Evolutionary conservation across 495 filamentous ascomycete species (phyloP).

Genomic region (Margaritispora aquatica): DNA sequence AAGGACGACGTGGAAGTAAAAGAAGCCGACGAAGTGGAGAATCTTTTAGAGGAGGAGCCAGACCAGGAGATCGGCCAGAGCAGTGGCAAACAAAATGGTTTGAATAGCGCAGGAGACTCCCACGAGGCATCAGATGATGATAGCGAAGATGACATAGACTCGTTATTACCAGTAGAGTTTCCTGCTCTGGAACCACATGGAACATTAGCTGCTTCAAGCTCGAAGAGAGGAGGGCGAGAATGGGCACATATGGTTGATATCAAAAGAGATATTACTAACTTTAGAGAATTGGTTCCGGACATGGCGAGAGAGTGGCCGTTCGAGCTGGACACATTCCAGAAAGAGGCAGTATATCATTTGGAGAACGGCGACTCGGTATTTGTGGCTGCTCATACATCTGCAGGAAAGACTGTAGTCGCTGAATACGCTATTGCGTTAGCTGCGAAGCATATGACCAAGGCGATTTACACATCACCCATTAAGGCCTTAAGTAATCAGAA

Average conservation of each 20-base stretch:
- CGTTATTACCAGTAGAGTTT: slow-evolving; percentile 87
- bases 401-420: slow-evolving; percentile 95
- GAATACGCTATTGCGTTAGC: slow-evolving; percentile 97
- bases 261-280: slow-evolving; percentile 84
- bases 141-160: slow-evolving; percentile 79
- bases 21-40: slow-evolving; percentile 65
- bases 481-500: slow-evolving; percentile 99
- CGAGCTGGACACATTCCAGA: slow-evolving; percentile 96
- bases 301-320: slow-evolving; percentile 97
- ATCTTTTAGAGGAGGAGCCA: slow-evolving; percentile 65
- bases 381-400: slow-evolving; percentile 97
- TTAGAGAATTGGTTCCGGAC: slow-evolving; percentile 85
- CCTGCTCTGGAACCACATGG: slow-evolving; percentile 83
- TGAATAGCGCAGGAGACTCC: slow-evolving; percentile 34
- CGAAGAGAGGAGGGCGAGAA: slow-evolving; percentile 71
- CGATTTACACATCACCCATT: slow-evolving; percentile 98
- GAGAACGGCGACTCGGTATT: slow-evolving; percentile 97
- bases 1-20: slow-evolving; percentile 47
- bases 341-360: slow-evolving; percentile 95
- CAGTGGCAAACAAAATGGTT: slow-evolving; percentile 30
- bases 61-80: slow-evolving; percentile 29
- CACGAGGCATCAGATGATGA: slow-evolving; percentile 37
- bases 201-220: slow-evolving; percentile 61
- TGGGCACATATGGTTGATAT: slow-evolving; percentile 99
- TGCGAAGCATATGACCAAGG: slow-evolving; percentile 97